Conservation (phyloP, 2,329 filamentous ascomycete species). For the Hypoxylon sp. region DNA sequence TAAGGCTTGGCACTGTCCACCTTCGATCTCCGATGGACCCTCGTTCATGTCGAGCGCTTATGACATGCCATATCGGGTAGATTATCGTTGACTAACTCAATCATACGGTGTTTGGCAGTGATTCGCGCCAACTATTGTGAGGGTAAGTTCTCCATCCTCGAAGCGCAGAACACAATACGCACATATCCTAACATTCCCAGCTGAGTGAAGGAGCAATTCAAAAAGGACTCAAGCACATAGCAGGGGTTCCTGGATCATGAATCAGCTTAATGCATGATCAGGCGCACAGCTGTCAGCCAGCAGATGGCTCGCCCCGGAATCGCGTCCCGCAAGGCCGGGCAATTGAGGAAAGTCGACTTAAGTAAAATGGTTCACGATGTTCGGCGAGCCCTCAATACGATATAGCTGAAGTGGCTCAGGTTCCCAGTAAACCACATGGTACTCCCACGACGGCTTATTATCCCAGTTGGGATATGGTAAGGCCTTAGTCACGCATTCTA, state of each 20-base stretch:
- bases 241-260: slow-evolving; percentile 24
- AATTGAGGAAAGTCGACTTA: slow-evolving; percentile 19
- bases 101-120: slow-evolving; percentile 19
- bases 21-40: slow-evolving; percentile 23
- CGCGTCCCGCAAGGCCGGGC: slow-evolving; percentile 38
- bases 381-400: slow-evolving; percentile 33
- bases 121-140: slow-evolving; percentile 10
- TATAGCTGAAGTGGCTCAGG: slow-evolving; percentile 16
- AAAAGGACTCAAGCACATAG: slow-evolving; percentile 5
- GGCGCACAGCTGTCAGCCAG: slow-evolving; percentile 25
- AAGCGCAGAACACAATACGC: background rate
- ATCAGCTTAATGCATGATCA: slow-evolving; percentile 27
- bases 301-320: slow-evolving; percentile 30
- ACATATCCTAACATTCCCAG: slow-evolving; percentile 7
- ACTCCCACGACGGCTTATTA: slow-evolving; percentile 22
- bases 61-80: slow-evolving; percentile 36
- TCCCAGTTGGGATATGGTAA: slow-evolving; percentile 33
- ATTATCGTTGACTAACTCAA: slow-evolving; percentile 19
- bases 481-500: slow-evolving; percentile 17
- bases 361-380: slow-evolving; percentile 20
- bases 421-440: slow-evolving; percentile 29
- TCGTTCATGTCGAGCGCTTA: slow-evolving; percentile 21
- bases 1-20: slow-evolving; percentile 35
- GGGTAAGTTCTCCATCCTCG: slow-evolving; percentile 2
- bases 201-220: slow-evolving; percentile 18